Evolutionary conservation across 495 filamentous ascomycete species (phyloP).

Genomic region (Cryomyces minteri): DNA sequence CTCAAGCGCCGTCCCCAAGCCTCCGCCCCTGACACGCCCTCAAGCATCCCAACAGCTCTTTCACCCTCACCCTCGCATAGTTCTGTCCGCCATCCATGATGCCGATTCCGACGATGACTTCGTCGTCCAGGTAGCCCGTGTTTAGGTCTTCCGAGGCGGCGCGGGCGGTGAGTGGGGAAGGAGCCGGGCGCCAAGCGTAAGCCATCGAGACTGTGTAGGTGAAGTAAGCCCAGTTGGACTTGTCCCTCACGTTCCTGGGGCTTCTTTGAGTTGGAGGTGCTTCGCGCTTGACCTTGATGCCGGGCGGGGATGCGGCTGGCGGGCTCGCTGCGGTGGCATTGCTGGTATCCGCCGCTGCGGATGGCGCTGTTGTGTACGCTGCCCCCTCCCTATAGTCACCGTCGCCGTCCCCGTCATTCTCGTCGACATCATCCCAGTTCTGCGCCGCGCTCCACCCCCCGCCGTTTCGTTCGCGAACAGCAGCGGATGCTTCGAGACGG

Average conservation of each 20-base stretch:
- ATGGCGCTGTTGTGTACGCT: too few relatives aligned
- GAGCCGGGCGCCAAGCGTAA: constrained; percentile 17
- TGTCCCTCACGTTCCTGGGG: background rate
- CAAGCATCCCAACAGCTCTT: constrained; percentile 20
- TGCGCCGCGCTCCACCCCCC: constrained; percentile 17
- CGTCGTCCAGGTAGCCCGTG: constrained; percentile 20
- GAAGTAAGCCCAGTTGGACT: constrained; percentile 19
- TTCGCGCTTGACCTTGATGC: background rate
- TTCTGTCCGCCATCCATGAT: constrained; percentile 19
- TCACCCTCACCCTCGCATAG: constrained; percentile 16
- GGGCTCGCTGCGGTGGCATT: too few relatives aligned
- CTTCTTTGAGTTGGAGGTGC: background rate
- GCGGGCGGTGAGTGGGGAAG: background rate
- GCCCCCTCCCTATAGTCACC: background rate
- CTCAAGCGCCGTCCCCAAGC: background rate
- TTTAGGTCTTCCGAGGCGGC: constrained; percentile 15
- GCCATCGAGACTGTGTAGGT: constrained; percentile 24
- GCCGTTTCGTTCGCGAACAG: constrained; percentile 23
- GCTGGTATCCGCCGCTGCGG: too few relatives aligned
- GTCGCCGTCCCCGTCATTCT: background rate
- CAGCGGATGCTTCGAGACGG: constrained; percentile 17
- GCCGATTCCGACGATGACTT: constrained; percentile 21
- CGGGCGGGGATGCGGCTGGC: background rate
- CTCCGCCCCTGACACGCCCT: constrained; percentile 17
- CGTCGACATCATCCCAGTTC: constrained; percentile 15